A percentile compares a stretch with the other conserved stretches of the same genome.
phyloP scores from a whole-genome alignment of 345 rosid species.

The Pugionium dolabratum region DNA sequence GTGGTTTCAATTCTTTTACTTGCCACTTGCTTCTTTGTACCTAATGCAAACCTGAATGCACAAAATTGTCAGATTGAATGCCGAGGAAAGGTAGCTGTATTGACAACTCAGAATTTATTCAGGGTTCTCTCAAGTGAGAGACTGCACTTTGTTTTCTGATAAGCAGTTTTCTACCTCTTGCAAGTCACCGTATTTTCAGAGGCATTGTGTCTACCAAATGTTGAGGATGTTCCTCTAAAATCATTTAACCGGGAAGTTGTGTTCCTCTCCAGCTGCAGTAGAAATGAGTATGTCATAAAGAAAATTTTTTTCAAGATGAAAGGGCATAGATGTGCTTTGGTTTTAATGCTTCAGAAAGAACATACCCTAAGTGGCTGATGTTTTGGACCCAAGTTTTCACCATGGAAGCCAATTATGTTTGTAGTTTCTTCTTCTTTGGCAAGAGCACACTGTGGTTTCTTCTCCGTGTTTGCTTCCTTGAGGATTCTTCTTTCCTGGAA shows the following conservation, averaged over 20 bases:
- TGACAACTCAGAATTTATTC: too few species aligned
- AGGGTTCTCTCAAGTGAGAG: neutral
- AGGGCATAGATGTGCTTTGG: neutral
- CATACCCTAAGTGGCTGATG: constrained; percentile 50
- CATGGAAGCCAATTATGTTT: constrained; percentile 21
- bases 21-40: constrained; percentile 37
- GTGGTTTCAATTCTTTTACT: constrained; percentile 24
- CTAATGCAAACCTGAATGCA: constrained; percentile 45
- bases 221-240: constrained; percentile 41
- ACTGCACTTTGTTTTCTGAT: constrained; percentile 34
- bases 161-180: constrained; percentile 37
- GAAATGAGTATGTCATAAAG: constrained; percentile 7
- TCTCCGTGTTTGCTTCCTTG: constrained; percentile 78
- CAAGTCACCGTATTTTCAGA: constrained; percentile 5
- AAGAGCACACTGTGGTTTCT: constrained; percentile 50
- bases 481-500: constrained; percentile 68
- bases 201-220: constrained; percentile 11
- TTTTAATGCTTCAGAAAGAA: constrained; percentile 11
- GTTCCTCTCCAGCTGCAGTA: constrained; percentile 33
- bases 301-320: neutral
- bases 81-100: neutral
- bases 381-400: constrained; percentile 43
- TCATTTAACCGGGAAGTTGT: constrained; percentile 22
- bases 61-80: constrained; percentile 2
- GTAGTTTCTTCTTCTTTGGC: constrained; percentile 44